Percentiles rank a stretch among this genome's conserved stretches.
Conservation (phyloP, 768 basidiomycete genomes). For the Sistotremastrum niveocremeum region DNA sequence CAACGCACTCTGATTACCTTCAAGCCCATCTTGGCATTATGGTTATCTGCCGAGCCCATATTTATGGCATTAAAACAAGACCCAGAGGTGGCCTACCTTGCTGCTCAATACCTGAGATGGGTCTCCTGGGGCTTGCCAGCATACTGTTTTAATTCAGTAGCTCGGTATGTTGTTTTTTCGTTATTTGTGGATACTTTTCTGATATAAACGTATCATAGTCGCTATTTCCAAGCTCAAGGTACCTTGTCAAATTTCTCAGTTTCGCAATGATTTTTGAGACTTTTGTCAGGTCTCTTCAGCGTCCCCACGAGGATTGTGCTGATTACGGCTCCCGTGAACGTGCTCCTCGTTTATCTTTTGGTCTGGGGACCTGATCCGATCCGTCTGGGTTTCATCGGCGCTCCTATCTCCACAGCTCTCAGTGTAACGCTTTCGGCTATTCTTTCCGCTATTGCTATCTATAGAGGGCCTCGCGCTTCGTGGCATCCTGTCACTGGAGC, state of each 20-base stretch:
- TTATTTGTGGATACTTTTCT: neutral
- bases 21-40: constrained; percentile 24
- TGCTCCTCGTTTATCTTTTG: constrained; percentile 27
- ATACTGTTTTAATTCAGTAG: constrained; percentile 22
- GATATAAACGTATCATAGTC: neutral
- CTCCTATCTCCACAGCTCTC: constrained; percentile 28
- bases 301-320: constrained; percentile 28
- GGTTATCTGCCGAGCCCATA: constrained; percentile 27
- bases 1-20: constrained; percentile 1
- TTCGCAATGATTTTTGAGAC: neutral
- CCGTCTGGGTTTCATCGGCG: constrained; percentile 31
- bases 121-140: constrained; percentile 25
- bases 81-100: constrained; percentile 19
- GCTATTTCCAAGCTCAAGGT: constrained; percentile 23
- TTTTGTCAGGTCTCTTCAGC: constrained; percentile 20
- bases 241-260: neutral
- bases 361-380: constrained; percentile 26
- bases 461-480: constrained; percentile 19
- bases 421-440: too few relatives aligned
- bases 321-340: constrained; percentile 31
- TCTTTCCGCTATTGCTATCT: neutral
- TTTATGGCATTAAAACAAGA: constrained; percentile 20
- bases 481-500: constrained; percentile 24
- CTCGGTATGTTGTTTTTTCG: constrained; percentile 10
- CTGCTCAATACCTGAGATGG: constrained; percentile 22